Base-by-base conservation (phyloP, 2,329 filamentous ascomycete species). In the Myrmaecium sp. region DNA sequence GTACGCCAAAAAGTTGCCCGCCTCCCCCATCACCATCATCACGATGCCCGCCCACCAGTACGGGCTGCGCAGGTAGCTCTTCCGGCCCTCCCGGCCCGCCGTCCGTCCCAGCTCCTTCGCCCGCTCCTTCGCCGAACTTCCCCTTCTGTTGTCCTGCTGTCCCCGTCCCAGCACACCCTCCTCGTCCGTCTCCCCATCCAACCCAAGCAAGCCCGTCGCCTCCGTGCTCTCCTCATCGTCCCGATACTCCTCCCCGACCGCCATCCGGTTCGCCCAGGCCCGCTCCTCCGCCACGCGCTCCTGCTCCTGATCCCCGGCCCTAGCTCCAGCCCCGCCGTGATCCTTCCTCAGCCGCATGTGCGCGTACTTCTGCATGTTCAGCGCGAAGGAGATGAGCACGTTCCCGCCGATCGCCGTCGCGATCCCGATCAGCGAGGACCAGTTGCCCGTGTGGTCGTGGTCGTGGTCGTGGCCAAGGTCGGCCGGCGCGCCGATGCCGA, bases 21-120 rank as follows among this genome's bases (percentile, higher is more conserved):
- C 76, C 57, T 98, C 89, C 30, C 89, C 89, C 14, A 93, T 58
- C 1, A 75, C 82, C 69, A 98, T 98, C 32, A 98, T 63, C 10
- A 91, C 66, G 37, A 95, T 86, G 12, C 89, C 89, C 17, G 74
- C 57, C 89, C 89, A 98, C 89, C 89, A 98, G 46, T 89, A 94
- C 1, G 83, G 82, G 18, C 83, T 93, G 36, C 71, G 73, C 32
- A 98, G 66, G 51, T 98, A 98, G 5, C 70, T 76, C 30, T 74
- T 74, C 16, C 72, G 58, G n/a, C n/a, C 33, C 61, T 58, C 18
- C 45, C 49, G 2, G 48, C 42, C 3, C 43, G 5, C 52, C 46
- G 12, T 46, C 46, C 29, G 51, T 47, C 28, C 55, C 55, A 4
- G 30, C 21, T 14, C 21, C n/a, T 23, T 14, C n/a, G 13, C 28